Percentiles rank a stretch among this genome's conserved stretches.
Conservation (phyloP, 805 yeast species). For the Candida maltosa region DNA sequence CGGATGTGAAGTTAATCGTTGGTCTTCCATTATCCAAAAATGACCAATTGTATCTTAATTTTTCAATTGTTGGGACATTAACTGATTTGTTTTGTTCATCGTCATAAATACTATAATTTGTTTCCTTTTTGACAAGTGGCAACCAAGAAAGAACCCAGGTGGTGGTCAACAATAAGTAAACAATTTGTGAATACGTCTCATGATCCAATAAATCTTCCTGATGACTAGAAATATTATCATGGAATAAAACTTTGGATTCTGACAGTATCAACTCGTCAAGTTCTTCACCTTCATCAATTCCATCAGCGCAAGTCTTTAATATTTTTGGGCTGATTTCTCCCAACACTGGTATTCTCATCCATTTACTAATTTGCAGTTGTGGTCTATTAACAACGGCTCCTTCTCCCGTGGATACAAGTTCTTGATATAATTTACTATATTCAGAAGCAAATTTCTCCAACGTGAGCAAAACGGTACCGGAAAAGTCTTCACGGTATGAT, state of each 20-base stretch:
- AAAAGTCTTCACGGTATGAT: constrained; percentile 54
- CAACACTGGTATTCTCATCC: constrained; percentile 33
- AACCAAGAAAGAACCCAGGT: constrained; percentile 62
- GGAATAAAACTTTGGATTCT: constrained; percentile 12
- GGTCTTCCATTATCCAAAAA: constrained; percentile 38
- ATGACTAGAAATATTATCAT: constrained; percentile 16
- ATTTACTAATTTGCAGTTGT: constrained; percentile 23
- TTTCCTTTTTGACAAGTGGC: constrained; percentile 47
- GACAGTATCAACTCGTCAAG: constrained; percentile 15
- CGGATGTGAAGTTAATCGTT: constrained; percentile 9
- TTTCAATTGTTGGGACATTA: constrained; percentile 25
- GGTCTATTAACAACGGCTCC: constrained; percentile 8
- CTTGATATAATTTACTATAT: constrained; percentile 32
- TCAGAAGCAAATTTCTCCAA: constrained; percentile 30
- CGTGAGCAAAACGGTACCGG: constrained; percentile 39
- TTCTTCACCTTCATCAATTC: constrained; percentile 14
- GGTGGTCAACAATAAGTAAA: constrained; percentile 52
- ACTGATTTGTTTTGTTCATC: constrained; percentile 14
- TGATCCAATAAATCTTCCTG: constrained; percentile 55
- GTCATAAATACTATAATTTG: constrained; percentile 22
- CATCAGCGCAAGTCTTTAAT: constrained; percentile 5
- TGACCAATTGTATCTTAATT: constrained; percentile 37
- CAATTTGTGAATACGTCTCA: constrained; percentile 47
- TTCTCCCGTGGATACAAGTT: constrained; percentile 32
- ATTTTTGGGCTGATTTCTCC: constrained; percentile 15